phyloP scores from a whole-genome alignment of 2,329 filamentous ascomycete species.

The Beauveria caledonica region DNA sequence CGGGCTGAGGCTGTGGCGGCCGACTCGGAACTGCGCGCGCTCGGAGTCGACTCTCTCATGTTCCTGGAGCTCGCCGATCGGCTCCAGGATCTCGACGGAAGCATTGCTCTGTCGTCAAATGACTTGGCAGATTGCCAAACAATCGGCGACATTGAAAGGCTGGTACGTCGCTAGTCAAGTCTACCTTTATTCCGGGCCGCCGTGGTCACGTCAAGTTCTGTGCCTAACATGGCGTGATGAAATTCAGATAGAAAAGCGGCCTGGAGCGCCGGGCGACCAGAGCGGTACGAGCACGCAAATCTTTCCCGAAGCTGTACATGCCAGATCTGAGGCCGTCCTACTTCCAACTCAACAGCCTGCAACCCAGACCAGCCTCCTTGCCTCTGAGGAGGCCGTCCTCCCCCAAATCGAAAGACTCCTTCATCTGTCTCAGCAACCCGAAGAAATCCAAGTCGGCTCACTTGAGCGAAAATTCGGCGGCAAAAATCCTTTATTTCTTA shows the following conservation, averaged over 20 bases:
- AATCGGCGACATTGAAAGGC: not conserved
- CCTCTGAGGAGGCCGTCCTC: not conserved
- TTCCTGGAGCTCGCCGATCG: not conserved
- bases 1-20: not conserved
- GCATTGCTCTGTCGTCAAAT: not conserved
- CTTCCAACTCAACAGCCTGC: not conserved
- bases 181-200: not conserved
- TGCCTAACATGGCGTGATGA: not conserved
- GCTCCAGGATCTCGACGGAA: not conserved
- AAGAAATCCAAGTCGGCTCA: not conserved
- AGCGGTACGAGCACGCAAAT: not conserved
- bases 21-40: not conserved
- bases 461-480: not conserved
- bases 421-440: not conserved
- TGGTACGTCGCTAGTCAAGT: not conserved
- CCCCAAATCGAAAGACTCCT: not conserved
- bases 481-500: slow-evolving; percentile 15
- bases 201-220: not conserved
- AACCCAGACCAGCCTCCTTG: not conserved
- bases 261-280: not conserved
- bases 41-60: not conserved
- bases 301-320: not conserved
- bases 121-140: not conserved
- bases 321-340: not conserved
- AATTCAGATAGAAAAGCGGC: not conserved